Evolutionary conservation across 202 grass and related monocot species (phyloP).

Genomic region (Eragrostis tef): DNA sequence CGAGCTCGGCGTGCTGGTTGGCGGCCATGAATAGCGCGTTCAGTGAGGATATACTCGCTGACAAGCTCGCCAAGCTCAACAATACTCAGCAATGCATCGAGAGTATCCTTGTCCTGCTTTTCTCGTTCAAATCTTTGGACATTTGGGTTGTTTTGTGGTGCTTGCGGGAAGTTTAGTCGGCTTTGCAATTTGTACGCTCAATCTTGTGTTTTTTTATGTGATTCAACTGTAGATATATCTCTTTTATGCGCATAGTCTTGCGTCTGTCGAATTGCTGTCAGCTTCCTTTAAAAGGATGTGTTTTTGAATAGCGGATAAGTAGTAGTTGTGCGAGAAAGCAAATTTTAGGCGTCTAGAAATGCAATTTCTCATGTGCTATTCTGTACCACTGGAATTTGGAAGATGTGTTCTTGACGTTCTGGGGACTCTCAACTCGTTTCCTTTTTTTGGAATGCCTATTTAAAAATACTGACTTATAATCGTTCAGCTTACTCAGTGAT

Average conservation of each 20-base stretch:
- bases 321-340: background rate
- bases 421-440: conserved; percentile 7
- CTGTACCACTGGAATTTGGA: background rate
- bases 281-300: conserved; percentile 24
- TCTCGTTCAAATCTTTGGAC: conserved; percentile 25
- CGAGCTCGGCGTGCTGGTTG: conserved; percentile 39
- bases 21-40: conserved; percentile 83
- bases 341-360: conserved; percentile 21
- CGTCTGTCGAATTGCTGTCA: conserved; percentile 10
- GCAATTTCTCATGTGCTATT: conserved; percentile 15
- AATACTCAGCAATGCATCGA: conserved; percentile 99
- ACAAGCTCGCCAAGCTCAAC: conserved; percentile 95
- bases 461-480: conserved; percentile 31
- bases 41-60: conserved; percentile 83
- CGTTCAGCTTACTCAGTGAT: conserved; percentile 7
- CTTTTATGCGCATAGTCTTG: background rate
- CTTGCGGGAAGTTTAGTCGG: background rate
- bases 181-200: conserved; percentile 33
- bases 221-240: background rate
- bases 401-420: conserved; percentile 29
- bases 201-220: background rate
- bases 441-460: conserved; percentile 31
- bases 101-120: conserved; percentile 77
- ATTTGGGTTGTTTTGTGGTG: conserved; percentile 30
- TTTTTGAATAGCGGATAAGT: conserved; percentile 6